Percentiles rank a stretch among this genome's conserved stretches.
These are phyloP conservation scores for Pelargonium australe DNA, from an alignment of 441 rosid species.

Conservation along the genomic window DNA sequence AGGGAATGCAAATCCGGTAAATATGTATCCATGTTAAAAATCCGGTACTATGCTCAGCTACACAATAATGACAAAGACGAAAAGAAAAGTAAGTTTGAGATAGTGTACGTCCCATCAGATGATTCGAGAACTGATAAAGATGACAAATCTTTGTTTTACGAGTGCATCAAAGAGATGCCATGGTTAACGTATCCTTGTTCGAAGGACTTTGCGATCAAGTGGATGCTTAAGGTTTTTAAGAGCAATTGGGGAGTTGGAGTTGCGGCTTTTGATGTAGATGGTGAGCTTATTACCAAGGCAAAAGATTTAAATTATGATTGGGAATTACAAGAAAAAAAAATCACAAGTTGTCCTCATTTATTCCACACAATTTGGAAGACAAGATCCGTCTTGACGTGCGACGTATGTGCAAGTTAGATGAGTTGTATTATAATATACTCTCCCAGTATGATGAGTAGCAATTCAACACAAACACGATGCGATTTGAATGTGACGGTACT, in stretches of 20 bases:
- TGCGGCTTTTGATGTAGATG: background rate
- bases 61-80: background rate
- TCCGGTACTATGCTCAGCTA: background rate
- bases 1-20: background rate
- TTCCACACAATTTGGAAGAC: background rate
- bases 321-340: background rate
- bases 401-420: background rate
- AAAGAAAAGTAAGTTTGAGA: background rate
- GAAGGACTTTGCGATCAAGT: too few species aligned
- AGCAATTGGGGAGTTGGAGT: background rate
- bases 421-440: background rate
- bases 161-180: background rate
- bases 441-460: too few species aligned
- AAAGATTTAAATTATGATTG: too few species aligned
- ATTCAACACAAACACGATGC: too few species aligned
- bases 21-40: background rate
- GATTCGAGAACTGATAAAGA: background rate
- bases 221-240: background rate
- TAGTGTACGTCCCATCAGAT: background rate
- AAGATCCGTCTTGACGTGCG: background rate
- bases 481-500: too few species aligned
- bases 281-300: too few species aligned
- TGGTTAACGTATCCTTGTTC: background rate
- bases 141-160: background rate
- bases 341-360: background rate